Percentiles rank a stretch among this genome's conserved stretches.
phyloP scores from a whole-genome alignment of 495 filamentous ascomycete species.

The Sporormia fimetaria region DNA sequence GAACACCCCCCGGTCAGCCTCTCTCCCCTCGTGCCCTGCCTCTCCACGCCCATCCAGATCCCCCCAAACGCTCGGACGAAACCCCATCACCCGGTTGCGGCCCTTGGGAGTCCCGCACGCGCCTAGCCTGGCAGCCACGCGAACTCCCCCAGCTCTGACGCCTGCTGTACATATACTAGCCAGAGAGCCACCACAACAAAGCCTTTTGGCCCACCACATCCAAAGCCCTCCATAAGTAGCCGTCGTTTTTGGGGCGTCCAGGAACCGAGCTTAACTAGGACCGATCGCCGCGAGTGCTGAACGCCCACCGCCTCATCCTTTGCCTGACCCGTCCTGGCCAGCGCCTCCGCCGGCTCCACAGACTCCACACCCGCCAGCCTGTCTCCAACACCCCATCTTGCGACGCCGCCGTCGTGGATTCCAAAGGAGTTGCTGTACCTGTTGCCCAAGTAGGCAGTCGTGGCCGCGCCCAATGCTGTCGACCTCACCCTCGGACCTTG shows the following conservation, averaged over 20 bases:
- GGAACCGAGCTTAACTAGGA: conserved; percentile 28
- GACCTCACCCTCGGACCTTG: conserved; percentile 4
- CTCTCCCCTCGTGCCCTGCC: conserved; percentile 16
- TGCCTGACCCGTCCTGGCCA: background rate
- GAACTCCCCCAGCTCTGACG: conserved; percentile 21
- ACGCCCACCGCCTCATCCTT: conserved; percentile 11
- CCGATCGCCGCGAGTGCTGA: conserved; percentile 25
- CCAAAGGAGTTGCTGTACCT: conserved; percentile 7
- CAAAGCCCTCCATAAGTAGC: conserved; percentile 19
- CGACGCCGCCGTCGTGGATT: conserved; percentile 12
- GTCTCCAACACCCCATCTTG: conserved; percentile 24
- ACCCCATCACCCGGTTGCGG: conserved; percentile 27
- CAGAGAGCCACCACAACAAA: conserved; percentile 27
- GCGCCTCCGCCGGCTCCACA: conserved; percentile 1
- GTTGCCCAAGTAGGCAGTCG: conserved; percentile 13
- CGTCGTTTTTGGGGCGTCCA: conserved; percentile 23
- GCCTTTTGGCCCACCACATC: conserved; percentile 19
- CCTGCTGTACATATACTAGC: conserved; percentile 28
- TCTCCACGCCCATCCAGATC: conserved; percentile 24
- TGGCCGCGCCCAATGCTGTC: conserved; percentile 13
- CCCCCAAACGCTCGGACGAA: conserved; percentile 25
- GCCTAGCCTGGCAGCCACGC: conserved; percentile 25
- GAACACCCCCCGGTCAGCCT: too few relatives aligned
- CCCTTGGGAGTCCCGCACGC: conserved; percentile 12
- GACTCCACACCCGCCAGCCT: conserved; percentile 17